These are phyloP conservation scores for Pseudozyma pruni DNA, from an alignment of 1,284 basidiomycete species.

Conservation along the genomic window DNA sequence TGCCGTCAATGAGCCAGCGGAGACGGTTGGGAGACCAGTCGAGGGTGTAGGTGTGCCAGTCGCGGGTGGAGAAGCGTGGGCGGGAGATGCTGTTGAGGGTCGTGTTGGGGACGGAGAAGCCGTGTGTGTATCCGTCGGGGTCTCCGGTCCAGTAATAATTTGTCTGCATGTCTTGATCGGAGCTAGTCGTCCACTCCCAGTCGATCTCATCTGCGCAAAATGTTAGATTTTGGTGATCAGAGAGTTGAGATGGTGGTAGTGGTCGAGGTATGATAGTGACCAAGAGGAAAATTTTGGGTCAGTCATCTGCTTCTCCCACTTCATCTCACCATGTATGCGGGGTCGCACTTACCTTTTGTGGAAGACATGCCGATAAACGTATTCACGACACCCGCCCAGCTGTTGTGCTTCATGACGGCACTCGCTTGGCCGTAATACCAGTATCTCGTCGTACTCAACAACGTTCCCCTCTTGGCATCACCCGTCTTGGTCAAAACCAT, in stretches of 20 bases:
- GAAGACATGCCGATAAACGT: constrained; percentile 50
- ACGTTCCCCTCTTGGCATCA: constrained; percentile 25
- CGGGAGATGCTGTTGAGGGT: constrained; percentile 13
- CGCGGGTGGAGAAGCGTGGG: constrained; percentile 12
- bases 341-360: constrained; percentile 47
- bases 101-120: constrained; percentile 13
- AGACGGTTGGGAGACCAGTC: constrained; percentile 53
- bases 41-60: constrained; percentile 52
- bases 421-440: constrained; percentile 48
- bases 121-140: constrained; percentile 42
- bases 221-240: no score
- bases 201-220: constrained; percentile 48
- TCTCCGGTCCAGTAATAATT: constrained; percentile 47
- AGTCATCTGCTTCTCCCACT: no score
- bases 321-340: no score
- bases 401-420: constrained; percentile 46
- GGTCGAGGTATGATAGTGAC: no score
- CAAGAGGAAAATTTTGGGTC: no score
- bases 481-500: constrained; percentile 38
- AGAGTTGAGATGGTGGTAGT: no score
- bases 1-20: constrained; percentile 51
- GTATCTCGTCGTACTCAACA: constrained; percentile 46
- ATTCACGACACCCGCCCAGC: constrained; percentile 48
- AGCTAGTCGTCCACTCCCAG: constrained; percentile 45
- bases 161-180: constrained; percentile 31